phyloP scores from a whole-genome alignment of 1,284 basidiomycete genomes.

The Laetiporus sulphureus region DNA sequence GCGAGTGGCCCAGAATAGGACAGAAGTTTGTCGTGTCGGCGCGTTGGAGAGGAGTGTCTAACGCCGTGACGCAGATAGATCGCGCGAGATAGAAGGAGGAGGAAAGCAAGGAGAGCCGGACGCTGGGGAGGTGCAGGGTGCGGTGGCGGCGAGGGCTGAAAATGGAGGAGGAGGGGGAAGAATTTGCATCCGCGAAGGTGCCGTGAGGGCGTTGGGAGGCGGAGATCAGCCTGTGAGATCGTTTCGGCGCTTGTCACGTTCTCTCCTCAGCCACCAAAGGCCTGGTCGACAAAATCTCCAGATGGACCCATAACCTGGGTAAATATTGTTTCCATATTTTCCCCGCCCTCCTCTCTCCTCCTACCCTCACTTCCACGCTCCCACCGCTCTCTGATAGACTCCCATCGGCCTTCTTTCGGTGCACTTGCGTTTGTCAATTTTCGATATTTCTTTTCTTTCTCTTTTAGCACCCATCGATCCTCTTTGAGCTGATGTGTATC shows the following conservation, averaged over 20 bases:
- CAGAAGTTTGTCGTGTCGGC: too few species aligned
- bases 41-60: too few species aligned
- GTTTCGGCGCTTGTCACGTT: not conserved
- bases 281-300: not conserved
- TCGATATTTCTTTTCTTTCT: slow-evolving; percentile 9
- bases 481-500: slow-evolving; percentile 25
- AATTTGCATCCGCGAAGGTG: slow-evolving; percentile 31
- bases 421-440: not conserved
- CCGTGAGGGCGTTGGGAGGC: slow-evolving; percentile 9
- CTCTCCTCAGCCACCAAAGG: slow-evolving; percentile 5
- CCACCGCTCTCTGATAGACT: slow-evolving; percentile 9
- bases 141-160: too few species aligned
- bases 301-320: slow-evolving; percentile 5
- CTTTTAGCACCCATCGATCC: slow-evolving; percentile 20
- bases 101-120: too few species aligned
- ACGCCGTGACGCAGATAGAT: not conserved
- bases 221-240: slow-evolving; percentile 21
- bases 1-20: too few species aligned
- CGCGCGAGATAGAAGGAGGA: too few species aligned
- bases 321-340: slow-evolving; percentile 7
- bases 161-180: too few species aligned
- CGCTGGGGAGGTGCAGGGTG: too few species aligned
- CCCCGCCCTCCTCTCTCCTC: slow-evolving; percentile 2
- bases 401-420: not conserved
- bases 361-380: slow-evolving; percentile 7